Percentiles rank a stretch among this genome's conserved stretches.
phyloP scores from a whole-genome alignment of 2,329 filamentous ascomycete genomes.

The Arthrocladium fulminans region DNA sequence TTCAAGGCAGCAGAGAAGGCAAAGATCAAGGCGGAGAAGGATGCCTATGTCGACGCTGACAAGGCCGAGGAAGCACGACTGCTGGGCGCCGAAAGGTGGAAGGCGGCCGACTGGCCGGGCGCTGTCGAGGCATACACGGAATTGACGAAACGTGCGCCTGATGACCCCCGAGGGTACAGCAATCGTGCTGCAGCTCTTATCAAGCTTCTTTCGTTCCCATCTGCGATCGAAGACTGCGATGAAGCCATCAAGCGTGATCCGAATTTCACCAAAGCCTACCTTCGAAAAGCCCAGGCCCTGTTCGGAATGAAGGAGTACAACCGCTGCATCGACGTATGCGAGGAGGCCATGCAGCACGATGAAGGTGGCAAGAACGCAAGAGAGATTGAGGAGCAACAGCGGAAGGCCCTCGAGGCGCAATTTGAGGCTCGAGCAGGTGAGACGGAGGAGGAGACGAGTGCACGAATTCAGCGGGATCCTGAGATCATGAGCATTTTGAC shows the following conservation, averaged over 20 bases:
- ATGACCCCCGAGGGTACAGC: conserved; percentile 89
- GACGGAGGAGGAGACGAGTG: conserved; percentile 89
- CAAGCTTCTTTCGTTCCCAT: conserved; percentile 93
- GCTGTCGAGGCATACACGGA: conserved; percentile 90
- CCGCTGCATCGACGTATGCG: conserved; percentile 82
- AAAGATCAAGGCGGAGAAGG: conserved; percentile 65
- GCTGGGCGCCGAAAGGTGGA: conserved; percentile 93
- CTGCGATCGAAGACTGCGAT: conserved; percentile 86
- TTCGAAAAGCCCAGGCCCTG: conserved; percentile 90
- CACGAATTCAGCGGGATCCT: conserved; percentile 80
- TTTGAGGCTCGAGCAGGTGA: conserved; percentile 85
- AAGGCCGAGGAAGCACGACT: conserved; percentile 95
- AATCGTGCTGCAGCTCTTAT: conserved; percentile 96
- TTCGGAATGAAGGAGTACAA: conserved; percentile 98
- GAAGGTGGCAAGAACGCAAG: conserved; percentile 69
- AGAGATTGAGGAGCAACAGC: conserved; percentile 88
- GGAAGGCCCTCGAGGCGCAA: conserved; percentile 86
- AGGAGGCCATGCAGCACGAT: conserved; percentile 70
- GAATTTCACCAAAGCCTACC: conserved; percentile 89
- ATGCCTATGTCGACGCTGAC: conserved; percentile 76
- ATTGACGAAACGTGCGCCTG: conserved; percentile 91
- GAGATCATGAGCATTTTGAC: conserved; percentile 68
- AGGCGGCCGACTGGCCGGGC: conserved; percentile 88
- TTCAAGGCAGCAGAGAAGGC: conserved; percentile 82
- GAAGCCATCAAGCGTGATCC: conserved; percentile 82